Base-by-base conservation (phyloP, 2,329 filamentous ascomycete species). In the Clarireedia sp. region DNA sequence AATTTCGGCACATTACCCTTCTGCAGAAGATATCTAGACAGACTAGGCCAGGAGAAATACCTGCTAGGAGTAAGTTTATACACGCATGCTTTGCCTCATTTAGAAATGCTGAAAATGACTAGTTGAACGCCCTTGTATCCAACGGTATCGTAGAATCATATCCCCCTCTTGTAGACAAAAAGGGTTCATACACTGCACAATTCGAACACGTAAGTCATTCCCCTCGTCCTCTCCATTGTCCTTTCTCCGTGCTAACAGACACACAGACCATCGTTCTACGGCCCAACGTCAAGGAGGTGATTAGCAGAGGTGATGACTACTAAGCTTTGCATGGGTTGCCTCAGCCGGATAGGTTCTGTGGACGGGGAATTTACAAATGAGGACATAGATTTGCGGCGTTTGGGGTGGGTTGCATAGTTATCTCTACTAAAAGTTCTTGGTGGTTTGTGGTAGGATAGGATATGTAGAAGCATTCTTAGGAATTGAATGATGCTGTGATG, bases 1-100 rank as follows among this genome's bases (percentile, higher is more conserved):
- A 96, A 96, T 73, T 97, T 96, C 70, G 89, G 90, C 62, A 96
- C 90, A 1, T 73, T 97, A 63, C 90, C 90, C 2, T 97, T 90
- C 72, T 96, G 90, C 72, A 80, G 91, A 60, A 83, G 91, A 63
- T 96, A 96, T 70, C 77, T 97, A 58, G 91, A 96, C 73, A 86
- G 91, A 54, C 73, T 96, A n/a, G 91, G 92, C 24, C 89, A 95
- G 70, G 90, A 96, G 59, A 96, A 96, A 72, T 96, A 97, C 69
- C 80, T 96, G 38, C 78, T 96, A 7, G 91, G 91, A 46, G 88
- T 92, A 75, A 71, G 84, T 72, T 1, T 9, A 3, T 9, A n/a
- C 14, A 48, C 50, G 21, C 33, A 16, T 6, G 41, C 4, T 36
- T 2, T 16, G n/a, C 16, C 14, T 33, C 10, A 3, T 3, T 19